These are phyloP conservation scores for Rhizopogon vinicolor DNA, from an alignment of 768 basidiomycete genomes.

Conservation along the genomic window DNA sequence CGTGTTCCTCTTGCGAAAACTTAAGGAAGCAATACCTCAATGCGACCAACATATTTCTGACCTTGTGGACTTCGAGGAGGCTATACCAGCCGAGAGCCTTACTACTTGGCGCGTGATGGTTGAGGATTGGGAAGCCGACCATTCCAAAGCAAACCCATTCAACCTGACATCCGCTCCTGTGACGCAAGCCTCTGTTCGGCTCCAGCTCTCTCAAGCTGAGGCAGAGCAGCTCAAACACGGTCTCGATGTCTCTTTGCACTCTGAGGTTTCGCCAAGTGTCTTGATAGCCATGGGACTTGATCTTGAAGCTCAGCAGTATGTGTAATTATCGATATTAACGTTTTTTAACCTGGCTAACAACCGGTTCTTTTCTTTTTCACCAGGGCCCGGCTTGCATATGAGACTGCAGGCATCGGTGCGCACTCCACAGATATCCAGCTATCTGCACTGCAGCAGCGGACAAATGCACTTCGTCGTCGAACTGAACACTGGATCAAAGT, in stretches of 20 bases:
- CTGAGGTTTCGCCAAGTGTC: slow-evolving; percentile 9
- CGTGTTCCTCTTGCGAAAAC: neutral
- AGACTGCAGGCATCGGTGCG: neutral
- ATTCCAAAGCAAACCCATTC: slow-evolving; percentile 6
- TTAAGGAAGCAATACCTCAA: neutral
- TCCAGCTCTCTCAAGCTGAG: slow-evolving; percentile 13
- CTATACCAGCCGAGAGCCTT: neutral
- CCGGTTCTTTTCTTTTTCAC: neutral
- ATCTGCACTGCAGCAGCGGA: neutral
- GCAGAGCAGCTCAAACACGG: neutral
- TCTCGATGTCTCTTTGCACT: slow-evolving; percentile 6
- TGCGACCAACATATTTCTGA: neutral
- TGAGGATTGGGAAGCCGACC: slow-evolving; percentile 6
- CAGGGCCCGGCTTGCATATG: neutral
- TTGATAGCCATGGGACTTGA: slow-evolving; percentile 12
- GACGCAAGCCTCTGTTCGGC: slow-evolving; percentile 6
- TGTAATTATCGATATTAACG: neutral
- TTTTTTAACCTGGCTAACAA: too few species aligned
- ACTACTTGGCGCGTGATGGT: neutral
- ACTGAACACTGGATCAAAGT: neutral
- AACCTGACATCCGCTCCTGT: slow-evolving; percentile 3
- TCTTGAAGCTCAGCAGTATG: slow-evolving; percentile 19
- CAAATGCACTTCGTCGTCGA: neutral
- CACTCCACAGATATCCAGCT: neutral
- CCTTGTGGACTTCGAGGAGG: neutral